Conservation (phyloP, 805 yeast genomes). For the Nakazawaea siamensis region DNA sequence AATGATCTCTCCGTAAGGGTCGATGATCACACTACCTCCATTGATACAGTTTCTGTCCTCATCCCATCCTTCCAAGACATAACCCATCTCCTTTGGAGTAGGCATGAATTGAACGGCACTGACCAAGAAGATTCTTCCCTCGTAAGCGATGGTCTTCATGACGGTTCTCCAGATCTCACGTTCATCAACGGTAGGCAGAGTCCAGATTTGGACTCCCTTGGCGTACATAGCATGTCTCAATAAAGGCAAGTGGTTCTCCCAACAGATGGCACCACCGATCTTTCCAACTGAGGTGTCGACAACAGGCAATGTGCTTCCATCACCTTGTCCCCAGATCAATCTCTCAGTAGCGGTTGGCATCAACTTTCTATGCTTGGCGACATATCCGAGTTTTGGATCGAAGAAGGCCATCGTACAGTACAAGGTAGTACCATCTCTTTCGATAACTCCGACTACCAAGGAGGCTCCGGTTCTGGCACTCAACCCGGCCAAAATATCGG, state of each 20-base stretch:
- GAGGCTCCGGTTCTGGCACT: constrained; percentile 26
- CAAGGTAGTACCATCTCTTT: constrained; percentile 27
- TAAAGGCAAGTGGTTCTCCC: constrained; percentile 38
- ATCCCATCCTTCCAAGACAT: constrained; percentile 22
- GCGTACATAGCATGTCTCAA: constrained; percentile 32
- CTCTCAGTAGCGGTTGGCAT: constrained; percentile 38
- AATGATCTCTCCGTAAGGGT: constrained; percentile 33
- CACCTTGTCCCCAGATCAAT: constrained; percentile 38
- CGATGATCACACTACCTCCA: constrained; percentile 32
- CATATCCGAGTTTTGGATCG: constrained; percentile 28
- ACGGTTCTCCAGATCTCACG: constrained; percentile 34
- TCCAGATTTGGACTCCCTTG: constrained; percentile 32
- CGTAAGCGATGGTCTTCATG: constrained; percentile 32
- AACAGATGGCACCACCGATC: constrained; percentile 39
- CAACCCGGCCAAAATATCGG: constrained; percentile 23
- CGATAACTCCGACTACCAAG: constrained; percentile 32
- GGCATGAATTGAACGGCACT: constrained; percentile 33
- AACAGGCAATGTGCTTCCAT: constrained; percentile 34
- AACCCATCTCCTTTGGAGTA: constrained; percentile 16
- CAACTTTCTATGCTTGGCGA: constrained; percentile 34
- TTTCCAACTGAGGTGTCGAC: constrained; percentile 26
- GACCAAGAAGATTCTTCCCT: constrained; percentile 31
- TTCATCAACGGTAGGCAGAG: constrained; percentile 38
- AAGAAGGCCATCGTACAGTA: constrained; percentile 33
- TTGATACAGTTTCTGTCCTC: constrained; percentile 25